A percentile compares a stretch with the other conserved stretches of the same genome.
Evolutionary conservation across 1,284 basidiomycete genomes (phyloP).

Genomic region (Ceratobasidium sp.): DNA sequence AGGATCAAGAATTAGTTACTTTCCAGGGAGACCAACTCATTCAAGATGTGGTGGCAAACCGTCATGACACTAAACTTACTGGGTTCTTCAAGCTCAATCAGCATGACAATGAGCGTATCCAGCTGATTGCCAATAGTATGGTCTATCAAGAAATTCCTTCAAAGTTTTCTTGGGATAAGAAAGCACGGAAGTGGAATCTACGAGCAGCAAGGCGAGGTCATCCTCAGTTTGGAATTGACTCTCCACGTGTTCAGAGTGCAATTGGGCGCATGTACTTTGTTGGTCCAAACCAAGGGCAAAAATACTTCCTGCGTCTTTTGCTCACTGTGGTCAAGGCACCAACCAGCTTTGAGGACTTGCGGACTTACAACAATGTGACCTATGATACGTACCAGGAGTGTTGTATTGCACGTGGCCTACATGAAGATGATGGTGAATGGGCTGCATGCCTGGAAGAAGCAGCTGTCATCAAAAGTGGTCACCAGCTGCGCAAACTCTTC

Average conservation of each 20-base stretch:
- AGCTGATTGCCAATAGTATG: constrained; percentile 46
- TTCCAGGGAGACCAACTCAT: constrained; percentile 50
- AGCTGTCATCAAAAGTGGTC: no score
- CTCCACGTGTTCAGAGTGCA: constrained; percentile 46
- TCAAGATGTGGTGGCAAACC: constrained; percentile 45
- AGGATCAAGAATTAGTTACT: constrained; percentile 50
- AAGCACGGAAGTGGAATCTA: constrained; percentile 47
- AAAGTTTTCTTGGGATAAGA: constrained; percentile 44
- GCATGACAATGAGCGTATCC: constrained; percentile 43
- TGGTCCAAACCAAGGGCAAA: constrained; percentile 50
- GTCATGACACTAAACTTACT: constrained; percentile 49
- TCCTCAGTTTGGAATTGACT: constrained; percentile 39
- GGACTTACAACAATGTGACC: constrained; percentile 46
- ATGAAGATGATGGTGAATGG: constrained; percentile 58
- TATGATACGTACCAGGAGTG: constrained; percentile 50
- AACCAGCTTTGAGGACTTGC: constrained; percentile 51
- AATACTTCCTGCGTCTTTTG: constrained; percentile 53
- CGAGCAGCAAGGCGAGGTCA: constrained; percentile 50
- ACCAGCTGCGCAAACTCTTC: no score
- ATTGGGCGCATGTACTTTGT: constrained; percentile 54
- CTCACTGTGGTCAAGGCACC: constrained; percentile 52
- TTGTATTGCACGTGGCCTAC: constrained; percentile 55
- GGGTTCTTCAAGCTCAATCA: constrained; percentile 56
- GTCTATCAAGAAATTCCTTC: constrained; percentile 57
- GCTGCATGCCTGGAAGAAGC: no score